These are phyloP conservation scores for Phyllosticta capitalensis DNA, from an alignment of 2,329 filamentous ascomycete genomes.

Conservation along the genomic window DNA sequence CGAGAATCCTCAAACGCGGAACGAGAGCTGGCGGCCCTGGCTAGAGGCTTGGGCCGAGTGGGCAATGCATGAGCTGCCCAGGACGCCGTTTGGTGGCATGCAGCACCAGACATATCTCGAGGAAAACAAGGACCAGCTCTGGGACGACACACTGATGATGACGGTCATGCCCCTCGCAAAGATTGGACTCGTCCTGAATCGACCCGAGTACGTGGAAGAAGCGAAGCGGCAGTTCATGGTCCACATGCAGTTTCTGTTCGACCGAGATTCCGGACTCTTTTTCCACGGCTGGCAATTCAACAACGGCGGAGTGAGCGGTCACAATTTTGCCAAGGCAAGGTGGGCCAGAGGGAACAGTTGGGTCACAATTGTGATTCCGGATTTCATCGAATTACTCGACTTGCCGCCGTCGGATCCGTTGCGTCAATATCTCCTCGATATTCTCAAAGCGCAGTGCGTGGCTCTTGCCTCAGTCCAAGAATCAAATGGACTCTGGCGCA, in stretches of 20 bases:
- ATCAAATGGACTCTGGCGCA: conserved; percentile 60
- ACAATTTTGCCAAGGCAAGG: conserved; percentile 47
- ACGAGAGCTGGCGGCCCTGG: conserved; percentile 64
- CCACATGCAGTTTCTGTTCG: conserved; percentile 71
- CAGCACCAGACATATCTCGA: conserved; percentile 67
- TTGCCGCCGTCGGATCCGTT: conserved; percentile 52
- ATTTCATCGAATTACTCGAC: conserved; percentile 65
- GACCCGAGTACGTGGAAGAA: conserved; percentile 66
- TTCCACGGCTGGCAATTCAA: conserved; percentile 78
- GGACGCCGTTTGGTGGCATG: conserved; percentile 63
- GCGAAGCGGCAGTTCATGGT: conserved; percentile 69
- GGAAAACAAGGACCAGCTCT: conserved; percentile 64
- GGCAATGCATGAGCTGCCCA: conserved; percentile 66
- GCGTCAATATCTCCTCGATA: conserved; percentile 49
- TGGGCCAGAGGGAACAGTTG: conserved; percentile 59
- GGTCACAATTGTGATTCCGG: conserved; percentile 75
- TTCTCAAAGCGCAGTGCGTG: conserved; percentile 58
- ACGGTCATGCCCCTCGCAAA: conserved; percentile 72
- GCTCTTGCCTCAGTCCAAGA: conserved; percentile 54
- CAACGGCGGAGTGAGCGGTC: conserved; percentile 32
- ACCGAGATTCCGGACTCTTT: conserved; percentile 61
- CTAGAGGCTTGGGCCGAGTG: conserved; percentile 74
- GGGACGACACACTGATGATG: conserved; percentile 87
- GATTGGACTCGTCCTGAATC: conserved; percentile 60
- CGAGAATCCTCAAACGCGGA: conserved; percentile 51